phyloP scores from a whole-genome alignment of 306 rosid species.

The Quercus mongolica region DNA sequence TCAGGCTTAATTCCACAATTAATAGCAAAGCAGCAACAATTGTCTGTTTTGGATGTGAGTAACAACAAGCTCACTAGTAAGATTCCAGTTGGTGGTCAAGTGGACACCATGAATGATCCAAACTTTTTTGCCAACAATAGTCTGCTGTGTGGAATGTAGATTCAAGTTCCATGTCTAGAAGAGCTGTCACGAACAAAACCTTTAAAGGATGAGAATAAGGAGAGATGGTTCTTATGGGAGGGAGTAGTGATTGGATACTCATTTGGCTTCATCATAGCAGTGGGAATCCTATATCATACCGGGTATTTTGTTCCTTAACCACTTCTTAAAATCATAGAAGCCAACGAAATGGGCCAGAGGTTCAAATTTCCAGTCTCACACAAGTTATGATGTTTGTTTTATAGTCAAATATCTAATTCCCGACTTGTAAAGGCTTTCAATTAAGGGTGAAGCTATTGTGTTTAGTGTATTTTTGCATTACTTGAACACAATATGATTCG shows the following conservation, averaged over 20 bases:
- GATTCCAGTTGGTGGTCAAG: slow-evolving; percentile 20
- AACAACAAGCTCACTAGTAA: slow-evolving; percentile 19
- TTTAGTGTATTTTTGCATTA: too few species aligned
- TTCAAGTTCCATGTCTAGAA: not conserved
- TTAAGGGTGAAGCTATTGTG: too few species aligned
- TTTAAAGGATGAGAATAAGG: not conserved
- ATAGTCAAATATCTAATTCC: too few species aligned
- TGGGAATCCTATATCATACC: not conserved
- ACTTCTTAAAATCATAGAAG: not conserved
- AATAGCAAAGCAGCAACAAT: not conserved
- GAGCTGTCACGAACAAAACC: not conserved
- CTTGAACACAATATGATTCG: too few species aligned
- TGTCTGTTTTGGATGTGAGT: slow-evolving; percentile 16
- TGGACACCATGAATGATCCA: slow-evolving; percentile 20
- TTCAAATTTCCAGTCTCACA: not conserved
- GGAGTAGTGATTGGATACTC: slow-evolving; percentile 23
- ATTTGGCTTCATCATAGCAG: slow-evolving; percentile 5
- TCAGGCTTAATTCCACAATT: slow-evolving; percentile 15
- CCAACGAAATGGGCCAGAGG: not conserved
- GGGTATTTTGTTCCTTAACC: not conserved
- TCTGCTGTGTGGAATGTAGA: slow-evolving; percentile 23
- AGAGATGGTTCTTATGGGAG: slow-evolving; percentile 10
- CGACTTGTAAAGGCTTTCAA: too few species aligned
- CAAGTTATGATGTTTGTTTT: not conserved
- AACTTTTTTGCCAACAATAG: slow-evolving; percentile 25